Percentiles rank a stretch among this genome's conserved stretches.
Evolutionary conservation across 2,329 filamentous ascomycete genomes (phyloP).

Genomic region (Alternaria arbusti): DNA sequence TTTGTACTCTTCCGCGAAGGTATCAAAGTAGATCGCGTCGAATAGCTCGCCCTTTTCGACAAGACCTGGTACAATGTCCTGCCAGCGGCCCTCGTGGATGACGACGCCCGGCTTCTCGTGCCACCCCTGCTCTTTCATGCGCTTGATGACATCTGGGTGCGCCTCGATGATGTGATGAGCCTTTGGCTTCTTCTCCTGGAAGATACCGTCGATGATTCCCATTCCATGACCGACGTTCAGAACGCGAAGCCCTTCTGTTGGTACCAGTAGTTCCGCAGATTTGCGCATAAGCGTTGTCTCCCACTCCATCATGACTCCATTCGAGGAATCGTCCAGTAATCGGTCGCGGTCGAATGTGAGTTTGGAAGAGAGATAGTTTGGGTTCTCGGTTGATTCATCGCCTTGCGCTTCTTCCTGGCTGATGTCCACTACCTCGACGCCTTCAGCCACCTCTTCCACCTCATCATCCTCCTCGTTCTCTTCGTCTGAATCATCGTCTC

Average conservation of each 20-base stretch:
- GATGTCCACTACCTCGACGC: conserved; percentile 35
- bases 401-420: conserved; percentile 28
- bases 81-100: conserved; percentile 58
- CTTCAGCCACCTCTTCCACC: conserved; percentile 34
- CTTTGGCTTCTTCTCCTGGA: conserved; percentile 53
- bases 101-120: conserved; percentile 56
- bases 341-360: conserved; percentile 57
- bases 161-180: conserved; percentile 60
- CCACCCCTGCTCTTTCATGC: conserved; percentile 56
- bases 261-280: conserved; percentile 52
- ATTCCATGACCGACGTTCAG: conserved; percentile 60
- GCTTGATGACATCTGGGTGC: conserved; percentile 56
- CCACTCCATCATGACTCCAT: conserved; percentile 63
- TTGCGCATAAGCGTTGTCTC: conserved; percentile 58
- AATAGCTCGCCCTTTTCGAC: conserved; percentile 52
- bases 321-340: conserved; percentile 56
- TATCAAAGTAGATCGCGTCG: conserved; percentile 86
- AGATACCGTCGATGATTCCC: conserved; percentile 58
- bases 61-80: conserved; percentile 56
- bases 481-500: conserved; percentile 61
- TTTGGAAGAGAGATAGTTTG: conserved; percentile 56
- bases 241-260: conserved; percentile 50
- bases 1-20: conserved; percentile 91
- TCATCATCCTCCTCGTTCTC: conserved; percentile 55
- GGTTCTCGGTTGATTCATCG: conserved; percentile 51